Evolutionary conservation across 371 early-diverging fungal species (phyloP).

Genomic region (Syncephalastrum racemosum): DNA sequence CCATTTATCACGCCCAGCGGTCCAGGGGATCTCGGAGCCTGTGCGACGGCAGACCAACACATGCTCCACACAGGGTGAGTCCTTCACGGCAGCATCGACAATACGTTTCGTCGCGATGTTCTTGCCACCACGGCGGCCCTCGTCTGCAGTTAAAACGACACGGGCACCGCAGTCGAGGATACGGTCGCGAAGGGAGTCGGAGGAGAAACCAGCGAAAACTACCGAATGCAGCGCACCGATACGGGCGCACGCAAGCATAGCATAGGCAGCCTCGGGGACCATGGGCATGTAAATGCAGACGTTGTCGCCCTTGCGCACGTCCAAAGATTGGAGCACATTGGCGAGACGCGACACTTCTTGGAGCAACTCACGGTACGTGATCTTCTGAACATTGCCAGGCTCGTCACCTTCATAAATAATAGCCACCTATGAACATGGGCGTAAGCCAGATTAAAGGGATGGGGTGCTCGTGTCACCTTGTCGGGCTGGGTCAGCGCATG

Average conservation of each 20-base stretch:
- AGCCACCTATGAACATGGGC: slow-evolving; percentile 58
- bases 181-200: slow-evolving; percentile 85
- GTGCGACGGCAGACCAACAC: slow-evolving; percentile 91
- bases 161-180: slow-evolving; percentile 76
- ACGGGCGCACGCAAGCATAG: slow-evolving; percentile 93
- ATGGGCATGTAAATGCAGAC: slow-evolving; percentile 98
- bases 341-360: slow-evolving; percentile 82
- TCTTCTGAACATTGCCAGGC: slow-evolving; percentile 67
- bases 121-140: slow-evolving; percentile 90
- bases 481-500: slow-evolving; percentile 75
- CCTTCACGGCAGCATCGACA: slow-evolving; percentile 82
- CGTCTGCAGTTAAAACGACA: slow-evolving; percentile 82
- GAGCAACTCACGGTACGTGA: slow-evolving; percentile 86
- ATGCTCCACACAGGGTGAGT: slow-evolving; percentile 73
- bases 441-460: too few species aligned
- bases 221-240: slow-evolving; percentile 90
- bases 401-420: slow-evolving; percentile 92
- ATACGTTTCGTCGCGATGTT: slow-evolving; percentile 87
- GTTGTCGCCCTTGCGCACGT: slow-evolving; percentile 87
- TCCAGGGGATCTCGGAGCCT: slow-evolving; percentile 75
- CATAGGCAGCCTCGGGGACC: slow-evolving; percentile 91
- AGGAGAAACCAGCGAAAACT: slow-evolving; percentile 93
- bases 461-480: slow-evolving; percentile 35
- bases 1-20: slow-evolving; percentile 78
- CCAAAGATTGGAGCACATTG: slow-evolving; percentile 74